Evolutionary conservation across 495 filamentous ascomycete genomes (phyloP), one percentile per base, ranked within the genome.

Genomic region (Cenococcum geophilum): DNA sequence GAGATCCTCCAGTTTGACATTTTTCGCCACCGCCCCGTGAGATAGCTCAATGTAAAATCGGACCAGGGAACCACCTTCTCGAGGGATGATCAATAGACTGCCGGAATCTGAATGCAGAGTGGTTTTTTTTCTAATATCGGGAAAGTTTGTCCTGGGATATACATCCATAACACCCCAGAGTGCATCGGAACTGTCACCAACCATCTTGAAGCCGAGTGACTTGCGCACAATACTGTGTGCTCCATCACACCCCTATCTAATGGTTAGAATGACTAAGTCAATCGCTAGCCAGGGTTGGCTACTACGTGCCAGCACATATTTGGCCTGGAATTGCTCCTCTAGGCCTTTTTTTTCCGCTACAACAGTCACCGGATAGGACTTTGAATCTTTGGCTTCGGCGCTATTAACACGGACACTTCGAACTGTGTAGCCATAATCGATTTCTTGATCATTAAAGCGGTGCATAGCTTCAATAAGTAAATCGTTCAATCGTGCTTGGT

Each of bases 131-230:
- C 85, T 78, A 62, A 88, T 82, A 63, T 88, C 85, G 4, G 89
- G 91, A 73, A 92, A 96, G 66, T 85, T 74, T 0, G 90, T 92
- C 5, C 75, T 77, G 5, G 87, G 85, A 35, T 87, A 81, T 61
- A 89, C 78, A 61, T 96, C 91, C 84, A 93, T 87, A 14, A 95
- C 90, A 61, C 91, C 90, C 86, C 86, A 89, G 50, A 88, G 80
- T 34, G 84, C 78, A 71, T 92, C 87, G 35, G 77, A 85, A 65
- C 78, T 85, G 68, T 95, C 88, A 18, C 89, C 89, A 3, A 86
- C 64, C 84, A 95, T 86, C 42, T 78, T 77, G 69, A 82, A 83
- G 2, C 86, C 86, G 21, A 95, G 80, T 0, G 81, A 79, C 63
- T 78, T 81, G 42, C 89, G 81, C 22, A 91, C 77, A 36, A 74